Evolutionary conservation across 108 stramenopile genomes (phyloP).

Genomic region (Fragilaria crotonensis): DNA sequence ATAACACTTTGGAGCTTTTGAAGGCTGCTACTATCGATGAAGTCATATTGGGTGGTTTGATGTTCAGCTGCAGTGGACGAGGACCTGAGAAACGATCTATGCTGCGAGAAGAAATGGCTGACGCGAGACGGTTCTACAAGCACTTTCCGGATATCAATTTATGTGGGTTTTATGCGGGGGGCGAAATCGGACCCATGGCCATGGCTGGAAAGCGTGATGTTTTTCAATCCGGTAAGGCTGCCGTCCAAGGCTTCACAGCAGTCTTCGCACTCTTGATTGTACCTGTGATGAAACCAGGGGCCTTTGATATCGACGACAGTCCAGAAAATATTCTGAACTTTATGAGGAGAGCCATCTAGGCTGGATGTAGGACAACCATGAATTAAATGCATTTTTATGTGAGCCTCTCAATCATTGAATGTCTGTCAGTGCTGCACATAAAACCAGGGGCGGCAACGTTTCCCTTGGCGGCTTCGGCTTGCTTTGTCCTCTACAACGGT

Average conservation of each 20-base stretch:
- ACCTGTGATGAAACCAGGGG: constrained; percentile 1
- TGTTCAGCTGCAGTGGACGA: constrained; percentile 44
- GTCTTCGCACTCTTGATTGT: constrained; percentile 38
- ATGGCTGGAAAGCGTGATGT: constrained; percentile 34
- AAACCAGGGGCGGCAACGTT: too few relatives aligned
- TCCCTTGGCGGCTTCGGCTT: too few relatives aligned
- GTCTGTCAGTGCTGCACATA: too few relatives aligned
- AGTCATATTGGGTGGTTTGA: constrained; percentile 40
- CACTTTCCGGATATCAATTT: constrained; percentile 39
- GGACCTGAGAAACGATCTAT: constrained; percentile 27
- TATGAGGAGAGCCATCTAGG: neutral
- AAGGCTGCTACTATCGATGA: constrained; percentile 23
- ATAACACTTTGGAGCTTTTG: constrained; percentile 19
- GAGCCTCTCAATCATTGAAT: too few relatives aligned
- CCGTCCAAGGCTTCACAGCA: constrained; percentile 48
- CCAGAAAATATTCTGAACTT: neutral
- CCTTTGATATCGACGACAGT: neutral
- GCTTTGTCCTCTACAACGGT: too few relatives aligned
- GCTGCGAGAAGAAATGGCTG: constrained; percentile 31
- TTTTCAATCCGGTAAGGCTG: constrained; percentile 31
- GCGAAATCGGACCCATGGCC: constrained; percentile 53
- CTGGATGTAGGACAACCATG: neutral
- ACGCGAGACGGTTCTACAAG: constrained; percentile 34
- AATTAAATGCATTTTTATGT: neutral
- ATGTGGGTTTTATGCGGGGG: constrained; percentile 47